Evolutionary conservation across 108 stramenopile genomes (phyloP), one percentile per base, ranked within the genome.

Genomic region (Aurantiochytrium sp.): DNA sequence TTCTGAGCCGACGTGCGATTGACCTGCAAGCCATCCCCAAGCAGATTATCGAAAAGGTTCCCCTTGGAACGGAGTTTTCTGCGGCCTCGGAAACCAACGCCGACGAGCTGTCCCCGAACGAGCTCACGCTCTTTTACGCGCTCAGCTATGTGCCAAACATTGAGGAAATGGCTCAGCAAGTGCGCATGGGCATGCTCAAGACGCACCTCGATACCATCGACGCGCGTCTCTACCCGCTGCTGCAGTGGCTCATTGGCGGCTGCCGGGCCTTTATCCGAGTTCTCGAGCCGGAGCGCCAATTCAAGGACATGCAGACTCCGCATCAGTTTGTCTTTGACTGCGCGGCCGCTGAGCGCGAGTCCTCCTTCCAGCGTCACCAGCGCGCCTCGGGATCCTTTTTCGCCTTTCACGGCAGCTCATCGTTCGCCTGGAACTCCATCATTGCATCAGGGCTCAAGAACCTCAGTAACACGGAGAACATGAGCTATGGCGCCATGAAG

Each of bases 401-500:
- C 28, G 76, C 76, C 4, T 83, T 83, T 53, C 76, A 83, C 51
- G 76, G 76, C n/a, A 53, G 49, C 51, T 83, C 76, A 8, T 83
- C 76, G 19, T 83, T 83, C 51, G 76, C 76, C 25, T 83, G 76
- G 76, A 83, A 83, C 76, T 83, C 76, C 49, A 83, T 83, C 76
- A 83, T 83, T 45, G 45, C 76, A 12, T 53, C 45, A 16, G 76
- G 76, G 23, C 76, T 83, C 76, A 83, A 83, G 76, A 83, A 83
- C 51, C 76, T 83, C 5, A 83, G 76, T 4, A 83, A 83, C 51
- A 83, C 76, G 14, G 49, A 53, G 51, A 83, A 83, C 51, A 83
- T 83, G 76, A 83, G 76, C 76, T 83, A 83, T 45, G 76, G 76
- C 28, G 76, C 76, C 51, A 83, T 83, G 76, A 83, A 83, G 51